Conservation (phyloP, 2,329 filamentous ascomycete genomes). For the Aspergillus udagawae region DNA sequence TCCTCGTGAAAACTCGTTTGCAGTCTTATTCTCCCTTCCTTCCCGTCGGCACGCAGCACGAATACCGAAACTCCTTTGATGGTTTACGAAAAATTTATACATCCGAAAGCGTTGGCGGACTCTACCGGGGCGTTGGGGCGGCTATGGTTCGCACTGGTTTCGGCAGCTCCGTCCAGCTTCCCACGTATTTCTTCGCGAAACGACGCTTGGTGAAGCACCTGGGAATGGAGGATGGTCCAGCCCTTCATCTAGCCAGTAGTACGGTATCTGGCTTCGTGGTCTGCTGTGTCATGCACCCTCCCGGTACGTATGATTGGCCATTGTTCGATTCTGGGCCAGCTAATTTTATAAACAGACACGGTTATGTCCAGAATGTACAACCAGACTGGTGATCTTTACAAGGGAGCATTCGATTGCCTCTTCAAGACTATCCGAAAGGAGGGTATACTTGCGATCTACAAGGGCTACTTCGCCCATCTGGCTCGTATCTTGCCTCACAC, state of each 20-base stretch:
- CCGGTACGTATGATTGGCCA: conserved; percentile 54
- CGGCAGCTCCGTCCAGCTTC: conserved; percentile 90
- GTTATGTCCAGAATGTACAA: conserved; percentile 99
- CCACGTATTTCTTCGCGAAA: conserved; percentile 98
- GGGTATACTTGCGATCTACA: conserved; percentile 89
- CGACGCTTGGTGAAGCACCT: conserved; percentile 74
- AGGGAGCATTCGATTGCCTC: conserved; percentile 85
- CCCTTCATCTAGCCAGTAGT: conserved; percentile 83
- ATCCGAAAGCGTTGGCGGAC: conserved; percentile 70
- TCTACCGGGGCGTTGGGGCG: conserved; percentile 87
- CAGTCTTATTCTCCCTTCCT: conserved; percentile 91
- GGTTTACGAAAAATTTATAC: conserved; percentile 76
- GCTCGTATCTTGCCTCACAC: conserved; percentile 94
- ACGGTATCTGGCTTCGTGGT: conserved; percentile 91
- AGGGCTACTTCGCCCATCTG: conserved; percentile 93
- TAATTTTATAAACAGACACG: conserved; percentile 59
- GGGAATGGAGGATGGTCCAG: conserved; percentile 85
- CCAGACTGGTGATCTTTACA: conserved; percentile 96
- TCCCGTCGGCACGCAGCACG: conserved; percentile 94
- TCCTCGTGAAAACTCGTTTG: conserved; percentile 92
- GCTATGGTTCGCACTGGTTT: conserved; percentile 96
- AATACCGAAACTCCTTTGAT: conserved; percentile 80
- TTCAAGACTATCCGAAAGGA: conserved; percentile 88
- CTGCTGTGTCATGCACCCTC: conserved; percentile 96
- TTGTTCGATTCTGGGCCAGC: not conserved